These are phyloP conservation scores for Neoboletus subvelutipes DNA, from an alignment of 768 basidiomycete genomes.

Conservation along the genomic window DNA sequence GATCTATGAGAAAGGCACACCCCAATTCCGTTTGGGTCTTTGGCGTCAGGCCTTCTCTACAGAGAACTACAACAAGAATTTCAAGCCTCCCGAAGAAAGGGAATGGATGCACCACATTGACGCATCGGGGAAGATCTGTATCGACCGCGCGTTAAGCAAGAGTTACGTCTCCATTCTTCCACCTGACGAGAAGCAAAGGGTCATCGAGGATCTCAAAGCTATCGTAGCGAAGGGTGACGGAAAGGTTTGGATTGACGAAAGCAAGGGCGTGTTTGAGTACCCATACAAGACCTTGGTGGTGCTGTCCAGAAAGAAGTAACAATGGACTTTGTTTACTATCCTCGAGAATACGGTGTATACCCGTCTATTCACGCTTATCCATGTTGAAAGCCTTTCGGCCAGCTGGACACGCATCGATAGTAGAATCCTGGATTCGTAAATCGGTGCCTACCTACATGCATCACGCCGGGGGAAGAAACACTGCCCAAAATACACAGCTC, in stretches of 20 bases:
- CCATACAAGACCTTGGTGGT: constrained; percentile 72
- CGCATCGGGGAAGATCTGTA: constrained; percentile 52
- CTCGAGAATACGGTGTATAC: neutral
- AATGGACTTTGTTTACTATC: neutral
- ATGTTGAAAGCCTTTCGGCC: too few relatives aligned
- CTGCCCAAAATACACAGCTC: constrained; percentile 74
- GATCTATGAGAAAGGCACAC: constrained; percentile 65
- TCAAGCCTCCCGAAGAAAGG: constrained; percentile 58
- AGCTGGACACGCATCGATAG: neutral
- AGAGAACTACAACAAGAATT: constrained; percentile 54
- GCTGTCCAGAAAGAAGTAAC: constrained; percentile 44
- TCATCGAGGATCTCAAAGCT: constrained; percentile 49
- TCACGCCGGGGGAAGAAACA: constrained; percentile 91
- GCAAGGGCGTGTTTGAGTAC: constrained; percentile 73
- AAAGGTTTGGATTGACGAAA: constrained; percentile 74
- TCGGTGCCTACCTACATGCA: neutral
- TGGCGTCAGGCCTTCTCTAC: constrained; percentile 76
- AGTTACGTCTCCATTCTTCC: constrained; percentile 75
- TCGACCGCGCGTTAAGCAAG: constrained; percentile 76
- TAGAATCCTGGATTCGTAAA: too few relatives aligned
- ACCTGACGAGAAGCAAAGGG: constrained; percentile 53
- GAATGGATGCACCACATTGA: constrained; percentile 52
- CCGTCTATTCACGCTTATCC: neutral
- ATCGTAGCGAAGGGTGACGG: constrained; percentile 62
- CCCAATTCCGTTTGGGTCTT: constrained; percentile 75